These are phyloP conservation scores for Malassezia yamatoensis DNA, from an alignment of 1,284 basidiomycete species.

Conservation along the genomic window DNA sequence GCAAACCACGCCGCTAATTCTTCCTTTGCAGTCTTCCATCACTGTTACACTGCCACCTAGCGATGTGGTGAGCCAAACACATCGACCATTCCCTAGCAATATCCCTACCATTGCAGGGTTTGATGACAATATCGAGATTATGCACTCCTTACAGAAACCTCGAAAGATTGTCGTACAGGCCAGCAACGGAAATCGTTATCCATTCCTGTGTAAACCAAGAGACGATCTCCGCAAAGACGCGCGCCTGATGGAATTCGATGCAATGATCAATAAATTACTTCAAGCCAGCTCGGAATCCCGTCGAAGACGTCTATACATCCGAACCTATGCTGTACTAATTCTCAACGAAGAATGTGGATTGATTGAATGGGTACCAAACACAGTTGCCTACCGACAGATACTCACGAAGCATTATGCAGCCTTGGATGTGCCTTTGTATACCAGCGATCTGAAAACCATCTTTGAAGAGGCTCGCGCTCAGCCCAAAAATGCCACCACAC, in stretches of 20 bases:
- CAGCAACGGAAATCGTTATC: slow-evolving; percentile 72
- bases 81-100: slow-evolving; percentile 71
- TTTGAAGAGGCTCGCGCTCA: slow-evolving; percentile 57
- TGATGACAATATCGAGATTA: slow-evolving; percentile 75
- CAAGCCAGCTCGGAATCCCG: slow-evolving; percentile 85
- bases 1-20: slow-evolving; percentile 32
- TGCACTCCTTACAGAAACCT: slow-evolving; percentile 84
- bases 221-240: slow-evolving; percentile 97
- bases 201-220: slow-evolving; percentile 92
- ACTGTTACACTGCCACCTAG: slow-evolving; percentile 64
- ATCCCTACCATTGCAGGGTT: slow-evolving; percentile 60
- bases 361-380: slow-evolving; percentile 97
- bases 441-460: slow-evolving; percentile 53
- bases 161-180: slow-evolving; percentile 80
- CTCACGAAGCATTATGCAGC: slow-evolving; percentile 63
- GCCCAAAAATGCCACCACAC: slow-evolving; percentile 53
- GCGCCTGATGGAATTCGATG: slow-evolving; percentile 93
- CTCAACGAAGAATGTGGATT: slow-evolving; percentile 95
- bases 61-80: slow-evolving; percentile 52
- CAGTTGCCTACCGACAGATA: slow-evolving; percentile 71
- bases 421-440: slow-evolving; percentile 43
- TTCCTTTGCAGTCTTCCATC: slow-evolving; percentile 86
- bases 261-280: slow-evolving; percentile 93
- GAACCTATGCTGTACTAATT: slow-evolving; percentile 87
- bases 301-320: slow-evolving; percentile 29